A percentile compares a stretch with the other conserved stretches of the same genome.
phyloP scores from a whole-genome alignment of 768 basidiomycete species.

The Rhizopogon salebrosus region DNA sequence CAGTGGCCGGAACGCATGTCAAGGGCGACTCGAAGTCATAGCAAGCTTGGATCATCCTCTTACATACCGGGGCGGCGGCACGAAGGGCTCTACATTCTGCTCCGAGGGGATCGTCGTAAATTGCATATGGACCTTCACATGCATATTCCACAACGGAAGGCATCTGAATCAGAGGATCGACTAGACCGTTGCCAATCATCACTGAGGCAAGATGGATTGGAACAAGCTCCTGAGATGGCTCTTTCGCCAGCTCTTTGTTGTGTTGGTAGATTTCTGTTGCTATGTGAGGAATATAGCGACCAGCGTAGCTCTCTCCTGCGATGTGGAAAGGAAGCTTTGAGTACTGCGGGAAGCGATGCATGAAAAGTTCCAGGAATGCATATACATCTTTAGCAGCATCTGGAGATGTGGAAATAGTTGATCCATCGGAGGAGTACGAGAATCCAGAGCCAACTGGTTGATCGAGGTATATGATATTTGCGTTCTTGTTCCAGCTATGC shows the following conservation, averaged over 20 bases:
- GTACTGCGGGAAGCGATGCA: slow-evolving; percentile 27
- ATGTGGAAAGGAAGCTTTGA: slow-evolving; percentile 25
- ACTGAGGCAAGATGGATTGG: slow-evolving; percentile 39
- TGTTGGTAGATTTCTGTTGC: slow-evolving; percentile 40
- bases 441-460: slow-evolving; percentile 40
- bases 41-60: slow-evolving; percentile 37
- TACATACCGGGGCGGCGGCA: slow-evolving; percentile 35
- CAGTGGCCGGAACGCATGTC: slow-evolving; percentile 33
- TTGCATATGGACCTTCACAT: slow-evolving; percentile 33
- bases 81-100: slow-evolving; percentile 35
- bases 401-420: slow-evolving; percentile 18
- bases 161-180: slow-evolving; percentile 42
- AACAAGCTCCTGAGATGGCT: slow-evolving; percentile 20
- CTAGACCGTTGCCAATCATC: slow-evolving; percentile 46
- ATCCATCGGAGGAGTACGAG: slow-evolving; percentile 35
- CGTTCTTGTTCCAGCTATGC: slow-evolving; percentile 38
- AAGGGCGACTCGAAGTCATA: slow-evolving; percentile 28
- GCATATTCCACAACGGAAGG: slow-evolving; percentile 39
- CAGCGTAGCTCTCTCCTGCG: slow-evolving; percentile 30
- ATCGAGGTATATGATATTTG: slow-evolving; percentile 29
- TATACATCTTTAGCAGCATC: slow-evolving; percentile 30
- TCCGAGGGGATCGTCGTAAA: slow-evolving; percentile 38
- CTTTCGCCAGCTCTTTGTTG: slow-evolving; percentile 25
- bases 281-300: slow-evolving; percentile 42
- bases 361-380: slow-evolving; percentile 30